Base-by-base conservation (phyloP, 305 asterid species). In the Fraxinus platypoda region DNA sequence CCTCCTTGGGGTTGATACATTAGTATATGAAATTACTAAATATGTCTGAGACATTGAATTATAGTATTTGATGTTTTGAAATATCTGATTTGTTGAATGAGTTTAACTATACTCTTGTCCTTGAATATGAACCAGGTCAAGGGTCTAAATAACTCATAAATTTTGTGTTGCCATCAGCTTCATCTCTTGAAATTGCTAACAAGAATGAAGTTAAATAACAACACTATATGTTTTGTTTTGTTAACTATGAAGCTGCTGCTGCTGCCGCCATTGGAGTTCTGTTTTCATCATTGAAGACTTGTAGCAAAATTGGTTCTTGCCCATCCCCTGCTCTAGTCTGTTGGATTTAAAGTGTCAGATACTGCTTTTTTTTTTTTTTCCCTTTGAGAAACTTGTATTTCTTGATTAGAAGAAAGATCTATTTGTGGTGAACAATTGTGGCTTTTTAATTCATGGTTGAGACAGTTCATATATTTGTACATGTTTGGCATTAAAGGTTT, bases 1-100 rank as follows among this genome's bases (percentile, higher is more conserved):
- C 78, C 78, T 38, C 23, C 78, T 75, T 75, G 78, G 78, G 78
- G 78, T 75, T 41, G 11, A 33, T 41, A 75, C 78, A 75, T 23
- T 28, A 3, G 25, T 11, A n/a, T 5, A 23, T 75, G 78, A 75
- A 41, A 75, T 19, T 21, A 38, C 35, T 75, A 64, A 64, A 75
- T 75, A 12, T 41, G 0, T 75, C 78, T 41, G 78, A 75, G 78
- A 38, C 78, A 21, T 21, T 9, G n/a, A 13, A 26, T 74, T 52
- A 15, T 15, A 52, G 2, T 4, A 52, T 52, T 52, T 52, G 62
- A 3, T 19, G 1, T 4, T 15, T 59, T 59, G 70, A 59, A 6
- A 59, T 19, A 59, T 19, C 7, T 59, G 70, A 19, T 59, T 59
- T 52, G 62, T 52, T 17, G 62, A 52, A 49, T 4, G 49, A 35